A percentile compares a stretch with the other conserved stretches of the same genome.
phyloP scores from a whole-genome alignment of 495 filamentous ascomycete genomes.

The Aspergillus steynii region DNA sequence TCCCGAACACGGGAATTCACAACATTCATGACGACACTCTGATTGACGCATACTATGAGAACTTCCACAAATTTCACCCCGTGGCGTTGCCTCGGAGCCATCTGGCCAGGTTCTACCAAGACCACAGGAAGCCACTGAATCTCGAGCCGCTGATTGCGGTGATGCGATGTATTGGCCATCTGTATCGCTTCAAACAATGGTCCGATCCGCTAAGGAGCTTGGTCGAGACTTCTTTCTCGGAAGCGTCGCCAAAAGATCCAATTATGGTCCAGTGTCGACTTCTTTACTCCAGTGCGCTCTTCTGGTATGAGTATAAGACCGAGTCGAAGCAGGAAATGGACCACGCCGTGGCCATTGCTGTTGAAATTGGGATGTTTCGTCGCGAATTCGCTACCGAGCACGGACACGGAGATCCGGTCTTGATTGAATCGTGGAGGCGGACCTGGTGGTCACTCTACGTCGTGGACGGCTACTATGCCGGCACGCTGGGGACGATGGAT shows the following conservation, averaged over 20 bases:
- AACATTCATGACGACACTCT: background rate
- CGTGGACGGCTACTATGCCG: conserved; percentile 31
- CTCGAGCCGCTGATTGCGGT: background rate
- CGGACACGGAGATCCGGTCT: conserved; percentile 22
- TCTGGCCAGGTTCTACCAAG: background rate
- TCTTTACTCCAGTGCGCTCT: conserved; percentile 34
- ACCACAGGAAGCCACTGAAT: background rate
- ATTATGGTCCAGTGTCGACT: conserved; percentile 30
- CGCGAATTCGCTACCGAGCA: conserved; percentile 21
- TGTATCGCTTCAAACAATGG: background rate
- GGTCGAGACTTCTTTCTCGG: background rate
- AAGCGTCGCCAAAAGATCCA: conserved; percentile 19
- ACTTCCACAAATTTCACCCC: background rate
- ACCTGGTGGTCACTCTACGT: conserved; percentile 41
- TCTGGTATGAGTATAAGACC: conserved; percentile 31
- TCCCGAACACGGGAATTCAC: background rate
- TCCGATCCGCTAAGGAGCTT: background rate
- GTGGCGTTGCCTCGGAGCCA: background rate
- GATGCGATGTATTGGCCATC: background rate
- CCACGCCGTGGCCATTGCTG: conserved; percentile 37
- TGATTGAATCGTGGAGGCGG: conserved; percentile 35
- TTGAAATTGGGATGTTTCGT: conserved; percentile 27
- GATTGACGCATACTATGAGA: background rate
- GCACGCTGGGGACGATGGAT: conserved; percentile 29
- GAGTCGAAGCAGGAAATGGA: conserved; percentile 27